Percentiles rank a stretch among this genome's conserved stretches.
phyloP scores from a whole-genome alignment of 1,284 basidiomycete genomes.

The Entoloma clypeatum region DNA sequence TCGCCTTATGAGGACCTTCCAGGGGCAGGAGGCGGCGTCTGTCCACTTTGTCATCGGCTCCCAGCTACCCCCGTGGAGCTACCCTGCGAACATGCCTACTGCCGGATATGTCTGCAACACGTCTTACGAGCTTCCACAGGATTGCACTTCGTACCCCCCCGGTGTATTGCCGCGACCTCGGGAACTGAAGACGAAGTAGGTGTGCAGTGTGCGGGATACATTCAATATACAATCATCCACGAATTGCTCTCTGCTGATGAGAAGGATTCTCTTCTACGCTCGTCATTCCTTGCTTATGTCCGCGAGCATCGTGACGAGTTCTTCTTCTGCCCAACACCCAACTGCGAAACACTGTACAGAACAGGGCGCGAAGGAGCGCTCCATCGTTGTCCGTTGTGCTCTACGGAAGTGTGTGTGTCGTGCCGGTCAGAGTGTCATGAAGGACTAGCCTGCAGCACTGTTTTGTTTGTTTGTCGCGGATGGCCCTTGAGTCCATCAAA shows the following conservation, averaged over 20 bases:
- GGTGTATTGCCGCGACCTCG: constrained; percentile 33
- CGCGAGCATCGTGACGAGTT: constrained; percentile 35
- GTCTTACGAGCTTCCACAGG: constrained; percentile 33
- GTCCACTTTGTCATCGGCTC: constrained; percentile 41
- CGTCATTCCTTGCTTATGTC: constrained; percentile 39
- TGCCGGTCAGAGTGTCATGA: constrained; percentile 33
- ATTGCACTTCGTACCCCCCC: constrained; percentile 24
- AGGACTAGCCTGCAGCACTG: constrained; percentile 29
- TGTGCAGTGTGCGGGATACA: constrained; percentile 25
- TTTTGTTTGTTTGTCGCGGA: no score
- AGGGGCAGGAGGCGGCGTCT: constrained; percentile 17
- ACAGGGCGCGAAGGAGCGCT: constrained; percentile 25
- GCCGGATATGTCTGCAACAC: constrained; percentile 43
- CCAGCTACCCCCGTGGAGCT: constrained; percentile 35
- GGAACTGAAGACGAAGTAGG: constrained; percentile 14
- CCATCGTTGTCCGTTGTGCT: constrained; percentile 31
- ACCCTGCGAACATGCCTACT: constrained; percentile 48
- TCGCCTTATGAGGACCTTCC: neutral
- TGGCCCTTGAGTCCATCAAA: no score
- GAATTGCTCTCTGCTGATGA: constrained; percentile 36
- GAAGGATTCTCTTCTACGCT: constrained; percentile 36
- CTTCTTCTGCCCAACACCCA: constrained; percentile 44
- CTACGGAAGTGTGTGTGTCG: constrained; percentile 29
- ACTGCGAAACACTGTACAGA: constrained; percentile 38
- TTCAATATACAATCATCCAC: constrained; percentile 38